Conservation (phyloP, 305 asterid species). For the Fraxinus sp. region DNA sequence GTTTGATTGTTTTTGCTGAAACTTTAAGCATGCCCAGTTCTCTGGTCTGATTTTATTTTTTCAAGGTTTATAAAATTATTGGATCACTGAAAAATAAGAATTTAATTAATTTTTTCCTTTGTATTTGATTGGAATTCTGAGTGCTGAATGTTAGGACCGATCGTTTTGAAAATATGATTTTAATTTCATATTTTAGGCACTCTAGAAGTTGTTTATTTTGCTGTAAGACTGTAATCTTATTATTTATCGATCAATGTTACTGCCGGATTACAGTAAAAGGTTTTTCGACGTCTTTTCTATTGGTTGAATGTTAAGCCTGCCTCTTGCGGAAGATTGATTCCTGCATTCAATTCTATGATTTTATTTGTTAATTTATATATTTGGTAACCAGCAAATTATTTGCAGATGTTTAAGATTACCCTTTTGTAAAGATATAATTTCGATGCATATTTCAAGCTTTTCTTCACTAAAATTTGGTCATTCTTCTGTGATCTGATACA, state of each 20-base stretch:
- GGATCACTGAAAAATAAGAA: not conserved
- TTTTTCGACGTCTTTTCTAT: not conserved
- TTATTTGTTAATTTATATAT: not conserved
- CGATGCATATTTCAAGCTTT: not conserved
- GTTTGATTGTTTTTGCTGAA: not conserved
- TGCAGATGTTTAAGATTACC: not conserved
- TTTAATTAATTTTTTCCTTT: not conserved
- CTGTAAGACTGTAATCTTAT: not conserved
- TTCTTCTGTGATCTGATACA: not conserved
- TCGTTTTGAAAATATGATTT: not conserved
- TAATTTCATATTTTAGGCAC: not conserved
- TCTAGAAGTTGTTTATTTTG: not conserved
- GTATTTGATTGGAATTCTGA: not conserved
- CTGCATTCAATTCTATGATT: not conserved
- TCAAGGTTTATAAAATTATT: not conserved
- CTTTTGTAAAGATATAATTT: not conserved
- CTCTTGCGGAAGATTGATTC: not conserved
- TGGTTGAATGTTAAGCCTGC: not conserved
- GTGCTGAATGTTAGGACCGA: not conserved
- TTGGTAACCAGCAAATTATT: not conserved
- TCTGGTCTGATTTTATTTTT: not conserved
- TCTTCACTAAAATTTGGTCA: not conserved
- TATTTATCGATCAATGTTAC: not conserved
- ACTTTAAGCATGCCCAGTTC: not conserved
- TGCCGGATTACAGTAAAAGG: not conserved